A percentile compares a stretch with the other conserved stretches of the same genome.
These are phyloP conservation scores for Fusarium chuoi DNA, from an alignment of 2,329 filamentous ascomycete genomes.

Conservation along the genomic window DNA sequence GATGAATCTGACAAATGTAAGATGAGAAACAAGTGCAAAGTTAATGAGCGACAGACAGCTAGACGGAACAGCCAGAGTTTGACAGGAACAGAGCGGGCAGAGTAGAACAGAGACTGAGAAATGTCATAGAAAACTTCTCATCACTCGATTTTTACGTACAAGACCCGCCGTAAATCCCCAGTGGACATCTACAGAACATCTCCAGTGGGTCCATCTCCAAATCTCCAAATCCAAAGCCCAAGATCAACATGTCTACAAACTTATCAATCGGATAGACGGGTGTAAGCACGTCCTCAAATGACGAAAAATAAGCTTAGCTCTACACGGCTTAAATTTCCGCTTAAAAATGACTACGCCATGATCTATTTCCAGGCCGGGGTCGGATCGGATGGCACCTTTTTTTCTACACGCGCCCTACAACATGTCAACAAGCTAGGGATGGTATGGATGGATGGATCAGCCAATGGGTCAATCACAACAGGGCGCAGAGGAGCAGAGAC, in stretches of 20 bases:
- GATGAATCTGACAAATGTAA: conserved; percentile 8
- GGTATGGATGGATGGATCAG: conserved; percentile 27
- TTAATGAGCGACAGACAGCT: background rate
- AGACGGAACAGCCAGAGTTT: background rate
- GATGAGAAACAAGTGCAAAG: background rate
- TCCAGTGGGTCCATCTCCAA: conserved; percentile 23
- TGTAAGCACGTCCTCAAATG: background rate
- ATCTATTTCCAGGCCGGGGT: conserved; percentile 8
- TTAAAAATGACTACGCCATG: background rate
- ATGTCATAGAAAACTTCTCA: background rate
- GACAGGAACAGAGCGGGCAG: background rate
- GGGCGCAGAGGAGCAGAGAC: conserved; percentile 8
- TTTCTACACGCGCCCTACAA: conserved; percentile 25
- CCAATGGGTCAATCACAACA: conserved; percentile 33
- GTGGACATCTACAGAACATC: conserved; percentile 2
- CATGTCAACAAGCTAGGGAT: conserved; percentile 29
- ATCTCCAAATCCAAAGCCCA: background rate
- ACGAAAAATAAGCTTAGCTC: conserved; percentile 1
- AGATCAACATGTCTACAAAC: background rate
- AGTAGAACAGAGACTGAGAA: background rate
- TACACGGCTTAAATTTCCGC: background rate
- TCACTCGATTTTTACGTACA: conserved; percentile 35
- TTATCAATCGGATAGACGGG: conserved; percentile 14
- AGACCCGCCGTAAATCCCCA: conserved; percentile 6
- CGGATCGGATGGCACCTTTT: conserved; percentile 20